These are phyloP conservation scores for Penicillium sp. DNA, from an alignment of 2,329 filamentous ascomycete genomes.

Conservation along the genomic window DNA sequence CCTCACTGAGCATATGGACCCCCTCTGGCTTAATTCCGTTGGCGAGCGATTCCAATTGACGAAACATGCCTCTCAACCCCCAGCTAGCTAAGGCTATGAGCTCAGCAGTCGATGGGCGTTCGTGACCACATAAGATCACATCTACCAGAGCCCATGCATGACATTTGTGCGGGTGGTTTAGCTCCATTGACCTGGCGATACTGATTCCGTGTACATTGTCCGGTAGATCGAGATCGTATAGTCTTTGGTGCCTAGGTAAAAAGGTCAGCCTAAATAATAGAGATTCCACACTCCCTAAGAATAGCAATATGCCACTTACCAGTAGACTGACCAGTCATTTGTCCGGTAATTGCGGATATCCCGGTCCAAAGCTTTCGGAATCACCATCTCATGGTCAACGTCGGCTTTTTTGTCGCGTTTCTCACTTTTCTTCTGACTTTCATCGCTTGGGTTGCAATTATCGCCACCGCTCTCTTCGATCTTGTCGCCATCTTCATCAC, in stretches of 20 bases:
- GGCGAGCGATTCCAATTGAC: not conserved
- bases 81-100: not conserved
- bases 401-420: not conserved
- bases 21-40: not conserved
- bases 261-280: not conserved
- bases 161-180: not conserved
- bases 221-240: not conserved
- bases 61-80: not conserved
- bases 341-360: not conserved
- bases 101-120: not conserved
- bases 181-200: not conserved
- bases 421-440: not conserved
- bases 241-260: not conserved
- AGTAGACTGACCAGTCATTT: not conserved
- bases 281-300: no score
- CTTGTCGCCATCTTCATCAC: not conserved
- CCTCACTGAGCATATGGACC: not conserved
- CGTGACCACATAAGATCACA: not conserved
- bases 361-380: not conserved
- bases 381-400: not conserved
- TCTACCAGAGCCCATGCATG: not conserved
- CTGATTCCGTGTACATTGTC: not conserved
- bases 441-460: no score
- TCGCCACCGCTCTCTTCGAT: not conserved
- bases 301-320: not conserved